Evolutionary conservation across 2,329 filamentous ascomycete species (phyloP).

Genomic region (Coniochaeta ligniaria): DNA sequence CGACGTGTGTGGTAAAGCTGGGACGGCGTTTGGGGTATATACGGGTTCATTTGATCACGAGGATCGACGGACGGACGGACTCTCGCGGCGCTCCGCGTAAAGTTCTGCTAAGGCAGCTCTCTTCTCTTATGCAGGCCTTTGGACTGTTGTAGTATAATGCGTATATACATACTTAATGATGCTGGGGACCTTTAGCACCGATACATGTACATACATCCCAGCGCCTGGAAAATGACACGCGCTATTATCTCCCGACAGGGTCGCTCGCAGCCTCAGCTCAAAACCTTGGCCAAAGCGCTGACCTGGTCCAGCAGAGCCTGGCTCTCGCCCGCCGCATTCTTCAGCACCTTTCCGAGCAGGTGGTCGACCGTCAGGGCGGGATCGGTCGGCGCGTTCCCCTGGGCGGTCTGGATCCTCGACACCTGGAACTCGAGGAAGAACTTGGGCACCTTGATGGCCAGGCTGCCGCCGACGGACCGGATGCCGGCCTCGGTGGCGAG

Average conservation of each 20-base stretch:
- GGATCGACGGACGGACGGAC: too few relatives aligned
- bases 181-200: too few relatives aligned
- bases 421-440: conserved; percentile 57
- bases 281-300: conserved; percentile 24
- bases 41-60: not conserved
- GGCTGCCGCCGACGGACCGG: conserved; percentile 41
- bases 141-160: too few relatives aligned
- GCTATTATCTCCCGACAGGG: not conserved
- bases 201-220: not conserved
- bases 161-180: too few relatives aligned
- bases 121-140: too few relatives aligned
- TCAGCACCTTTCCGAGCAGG: conserved; percentile 48
- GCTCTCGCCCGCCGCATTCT: conserved; percentile 43
- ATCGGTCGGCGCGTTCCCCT: conserved; percentile 45
- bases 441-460: conserved; percentile 55
- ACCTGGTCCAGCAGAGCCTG: conserved; percentile 45
- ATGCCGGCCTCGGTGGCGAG: conserved; percentile 53
- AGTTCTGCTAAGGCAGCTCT: too few relatives aligned
- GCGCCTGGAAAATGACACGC: too few relatives aligned
- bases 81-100: too few relatives aligned
- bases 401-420: conserved; percentile 50
- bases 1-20: not conserved
- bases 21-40: not conserved
- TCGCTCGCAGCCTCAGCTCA: conserved; percentile 3
- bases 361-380: conserved; percentile 48